These are phyloP conservation scores for Gelatoporia subvermispora DNA, from an alignment of 768 basidiomycete genomes.

Conservation along the genomic window DNA sequence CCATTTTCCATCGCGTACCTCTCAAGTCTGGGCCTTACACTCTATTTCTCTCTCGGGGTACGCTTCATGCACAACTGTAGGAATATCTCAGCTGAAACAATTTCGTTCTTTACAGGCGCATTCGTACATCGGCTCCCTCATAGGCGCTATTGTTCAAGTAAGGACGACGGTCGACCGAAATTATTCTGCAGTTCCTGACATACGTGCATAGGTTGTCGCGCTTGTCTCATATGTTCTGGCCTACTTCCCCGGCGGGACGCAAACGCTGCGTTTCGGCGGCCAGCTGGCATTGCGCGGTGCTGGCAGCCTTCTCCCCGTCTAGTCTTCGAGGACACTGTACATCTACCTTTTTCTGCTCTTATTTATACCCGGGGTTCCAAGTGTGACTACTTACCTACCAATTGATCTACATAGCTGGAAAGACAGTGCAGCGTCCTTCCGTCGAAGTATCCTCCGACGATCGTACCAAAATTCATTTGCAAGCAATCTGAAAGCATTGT, in stretches of 20 bases:
- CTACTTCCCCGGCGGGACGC: constrained; percentile 90
- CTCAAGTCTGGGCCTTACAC: constrained; percentile 73
- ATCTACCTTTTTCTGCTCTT: no score
- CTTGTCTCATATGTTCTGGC: constrained; percentile 87
- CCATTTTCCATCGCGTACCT: constrained; percentile 86
- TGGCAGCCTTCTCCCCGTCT: constrained; percentile 77
- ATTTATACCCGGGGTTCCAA: no score
- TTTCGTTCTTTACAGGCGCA: constrained; percentile 46
- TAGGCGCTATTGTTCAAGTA: constrained; percentile 78
- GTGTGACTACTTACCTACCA: no score
- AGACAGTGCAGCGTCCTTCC: no score
- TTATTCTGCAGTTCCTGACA: background rate
- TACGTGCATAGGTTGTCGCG: constrained; percentile 55
- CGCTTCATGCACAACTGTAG: constrained; percentile 25
- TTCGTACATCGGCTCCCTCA: constrained; percentile 81
- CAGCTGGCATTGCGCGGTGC: constrained; percentile 82
- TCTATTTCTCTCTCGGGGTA: constrained; percentile 90
- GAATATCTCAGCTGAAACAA: background rate
- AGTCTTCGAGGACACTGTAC: constrained; percentile 11
- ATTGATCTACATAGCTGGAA: no score
- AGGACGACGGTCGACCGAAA: constrained; percentile 6
- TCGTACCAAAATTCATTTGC: no score
- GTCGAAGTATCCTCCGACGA: no score
- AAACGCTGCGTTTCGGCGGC: constrained; percentile 76
- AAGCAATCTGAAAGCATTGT: no score